Percentiles rank a stretch among this genome's conserved stretches.
Conservation (phyloP, 108 stramenopile species). For the Hondaea fermentalgiana region DNA sequence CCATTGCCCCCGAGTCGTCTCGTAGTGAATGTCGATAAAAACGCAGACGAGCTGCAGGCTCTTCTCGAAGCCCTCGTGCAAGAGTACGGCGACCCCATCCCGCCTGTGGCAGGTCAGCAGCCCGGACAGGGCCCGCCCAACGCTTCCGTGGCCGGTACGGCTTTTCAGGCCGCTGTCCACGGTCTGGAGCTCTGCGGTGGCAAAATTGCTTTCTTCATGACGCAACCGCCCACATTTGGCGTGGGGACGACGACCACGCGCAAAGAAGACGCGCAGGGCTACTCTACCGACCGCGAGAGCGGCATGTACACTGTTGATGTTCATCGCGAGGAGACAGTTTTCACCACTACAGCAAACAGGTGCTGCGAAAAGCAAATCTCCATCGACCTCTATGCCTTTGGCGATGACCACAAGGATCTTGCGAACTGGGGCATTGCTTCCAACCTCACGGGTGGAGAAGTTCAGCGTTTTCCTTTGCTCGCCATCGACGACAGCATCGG, state of each 20-base stretch:
- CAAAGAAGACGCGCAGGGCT: not conserved
- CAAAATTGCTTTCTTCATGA: not conserved
- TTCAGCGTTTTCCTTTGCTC: not conserved
- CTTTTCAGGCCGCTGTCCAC: not conserved
- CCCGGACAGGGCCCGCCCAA: not conserved
- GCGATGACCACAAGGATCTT: not conserved
- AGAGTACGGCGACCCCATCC: not conserved
- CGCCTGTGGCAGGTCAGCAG: not conserved
- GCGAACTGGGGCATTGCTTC: not conserved
- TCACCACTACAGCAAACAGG: not conserved
- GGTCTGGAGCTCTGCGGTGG: not conserved
- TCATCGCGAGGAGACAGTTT: not conserved
- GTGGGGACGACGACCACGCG: not conserved
- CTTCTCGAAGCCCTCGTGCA: not conserved
- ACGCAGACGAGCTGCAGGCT: not conserved
- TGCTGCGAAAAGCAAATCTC: constrained; percentile 15
- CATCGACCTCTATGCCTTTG: not conserved
- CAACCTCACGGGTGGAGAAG: not conserved
- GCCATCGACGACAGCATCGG: not conserved
- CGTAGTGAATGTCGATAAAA: not conserved
- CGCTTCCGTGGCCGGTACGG: not conserved
- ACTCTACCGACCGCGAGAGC: not conserved
- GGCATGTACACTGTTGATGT: not conserved
- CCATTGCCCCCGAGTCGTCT: not conserved
- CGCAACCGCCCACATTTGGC: not conserved